Base-by-base conservation (phyloP, 768 basidiomycete species). In the Leccinum disarticulatum region DNA sequence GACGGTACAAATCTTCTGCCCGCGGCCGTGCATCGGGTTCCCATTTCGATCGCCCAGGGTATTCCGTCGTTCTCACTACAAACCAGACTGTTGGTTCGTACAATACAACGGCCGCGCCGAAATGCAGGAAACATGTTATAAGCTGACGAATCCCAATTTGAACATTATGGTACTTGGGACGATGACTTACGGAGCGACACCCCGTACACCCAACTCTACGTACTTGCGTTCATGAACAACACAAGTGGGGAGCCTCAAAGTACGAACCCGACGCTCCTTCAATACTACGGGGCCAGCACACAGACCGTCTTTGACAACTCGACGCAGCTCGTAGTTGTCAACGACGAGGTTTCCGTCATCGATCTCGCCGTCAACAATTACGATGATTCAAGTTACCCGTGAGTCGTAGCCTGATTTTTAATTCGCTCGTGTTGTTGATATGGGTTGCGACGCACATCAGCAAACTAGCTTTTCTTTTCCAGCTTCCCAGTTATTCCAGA, bases 31-130 rank as follows among this genome's bases (percentile, higher is more conserved):
- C 64, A 77, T 17, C 73, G 76, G 13, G 65, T 83, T 57, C 70
- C 71, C 3, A 54, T 83, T 57, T 74, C 75, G 27, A 73, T 82
- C 47, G 82, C 81, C 2, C 82, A 83, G 70, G 82, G 47, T 81
- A 82, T 64, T 78, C 77, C n/a, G 81, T 79, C 33, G 70, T 83
- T 41, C 65, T 83, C 15, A 61, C 61, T 25, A 77, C 81, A 36
- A 77, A 80, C 59, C 73, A 73, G 59, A 77, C 75, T 6, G 64
- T 55, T 30, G 74, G 73, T 22, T 66, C 69, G 4, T n/a, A n/a
- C n/a, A n/a, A n/a, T 77, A 77, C 52, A 69, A 70, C 19, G 62
- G 80, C 62, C 75, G 79, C 25, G 75, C 75, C 10, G 73, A 70
- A 43, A 64, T 80, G 61, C 77, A 78, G 50, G 66, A 51, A 4